phyloP scores from a whole-genome alignment of 805 yeast genomes.

The Schizosaccharomyces octosporus region DNA sequence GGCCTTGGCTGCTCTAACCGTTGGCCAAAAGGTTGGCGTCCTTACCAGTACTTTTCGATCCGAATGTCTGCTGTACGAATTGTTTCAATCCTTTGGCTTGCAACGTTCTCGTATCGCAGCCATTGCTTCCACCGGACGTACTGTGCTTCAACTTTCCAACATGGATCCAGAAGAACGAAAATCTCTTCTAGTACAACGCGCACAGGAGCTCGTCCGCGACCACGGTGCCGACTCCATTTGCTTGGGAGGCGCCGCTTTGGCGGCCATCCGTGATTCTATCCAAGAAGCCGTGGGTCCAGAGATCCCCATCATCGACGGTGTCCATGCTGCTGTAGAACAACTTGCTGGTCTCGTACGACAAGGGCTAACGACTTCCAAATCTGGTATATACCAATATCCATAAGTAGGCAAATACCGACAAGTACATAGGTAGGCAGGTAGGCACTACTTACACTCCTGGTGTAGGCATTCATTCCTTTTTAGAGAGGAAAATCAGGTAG shows the following conservation, averaged over 20 bases:
- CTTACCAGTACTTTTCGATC: slow-evolving; percentile 33
- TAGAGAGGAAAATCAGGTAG: too few relatives aligned
- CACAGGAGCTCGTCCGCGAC: slow-evolving; percentile 11
- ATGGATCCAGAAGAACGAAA: slow-evolving; percentile 9
- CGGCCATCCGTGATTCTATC: slow-evolving; percentile 23
- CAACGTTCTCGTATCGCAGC: slow-evolving; percentile 12
- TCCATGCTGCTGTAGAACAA: slow-evolving; percentile 23
- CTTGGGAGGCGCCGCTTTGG: slow-evolving; percentile 33
- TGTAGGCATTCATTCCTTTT: too few relatives aligned
- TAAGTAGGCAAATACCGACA: too few relatives aligned
- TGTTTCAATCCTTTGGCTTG: slow-evolving; percentile 17
- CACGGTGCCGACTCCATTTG: slow-evolving; percentile 18
- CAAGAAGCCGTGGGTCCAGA: slow-evolving; percentile 15
- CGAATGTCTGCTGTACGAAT: slow-evolving; percentile 26
- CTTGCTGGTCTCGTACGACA: slow-evolving; percentile 7
- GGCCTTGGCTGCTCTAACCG: slow-evolving; percentile 13
- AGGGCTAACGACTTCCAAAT: background rate
- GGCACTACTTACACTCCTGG: too few relatives aligned
- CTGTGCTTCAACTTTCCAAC: slow-evolving; percentile 14
- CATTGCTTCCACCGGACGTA: slow-evolving; percentile 9
- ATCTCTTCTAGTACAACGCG: slow-evolving; percentile 10
- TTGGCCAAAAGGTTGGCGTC: slow-evolving; percentile 23
- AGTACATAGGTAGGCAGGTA: too few relatives aligned
- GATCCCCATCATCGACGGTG: slow-evolving; percentile 23
- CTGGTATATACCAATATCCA: background rate